Conservation (phyloP, 495 filamentous ascomycete genomes). For the Podospora tetraspora region DNA sequence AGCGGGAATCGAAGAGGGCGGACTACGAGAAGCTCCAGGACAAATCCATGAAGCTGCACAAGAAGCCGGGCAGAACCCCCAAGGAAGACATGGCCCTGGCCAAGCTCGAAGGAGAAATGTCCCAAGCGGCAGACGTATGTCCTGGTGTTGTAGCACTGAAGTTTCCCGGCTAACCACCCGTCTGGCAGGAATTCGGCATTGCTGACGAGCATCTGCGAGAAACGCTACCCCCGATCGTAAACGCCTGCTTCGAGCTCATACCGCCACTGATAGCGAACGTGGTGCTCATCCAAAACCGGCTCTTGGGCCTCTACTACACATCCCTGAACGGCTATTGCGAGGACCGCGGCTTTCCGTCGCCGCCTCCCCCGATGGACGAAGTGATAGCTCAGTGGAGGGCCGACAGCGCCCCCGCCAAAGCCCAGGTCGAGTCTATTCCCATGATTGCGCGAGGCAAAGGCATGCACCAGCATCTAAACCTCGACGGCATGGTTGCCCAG, state of each 20-base stretch:
- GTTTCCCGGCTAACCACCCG: constrained; percentile 14
- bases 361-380: constrained; percentile 66
- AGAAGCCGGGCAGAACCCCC: constrained; percentile 66
- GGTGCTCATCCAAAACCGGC: constrained; percentile 74
- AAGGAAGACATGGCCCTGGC: constrained; percentile 71
- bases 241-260: constrained; percentile 69
- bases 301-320: constrained; percentile 83
- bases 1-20: constrained; percentile 80
- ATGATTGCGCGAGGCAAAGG: constrained; percentile 70
- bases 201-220: constrained; percentile 78
- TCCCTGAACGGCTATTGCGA: constrained; percentile 72
- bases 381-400: constrained; percentile 66
- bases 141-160: too few relatives aligned
- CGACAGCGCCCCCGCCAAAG: constrained; percentile 58
- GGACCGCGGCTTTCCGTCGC: constrained; percentile 64
- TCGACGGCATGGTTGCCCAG: constrained; percentile 23
- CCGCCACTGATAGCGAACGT: constrained; percentile 70
- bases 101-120: constrained; percentile 75
- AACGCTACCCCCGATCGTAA: constrained; percentile 69
- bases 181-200: constrained; percentile 64
- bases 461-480: constrained; percentile 56
- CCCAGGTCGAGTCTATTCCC: constrained; percentile 66
- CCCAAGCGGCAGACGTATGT: constrained; percentile 59
- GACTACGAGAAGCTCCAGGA: constrained; percentile 82
- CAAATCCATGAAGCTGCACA: constrained; percentile 62